Evolutionary conservation across 768 basidiomycete genomes (phyloP).

Genomic region (Pleurotus sapidus): DNA sequence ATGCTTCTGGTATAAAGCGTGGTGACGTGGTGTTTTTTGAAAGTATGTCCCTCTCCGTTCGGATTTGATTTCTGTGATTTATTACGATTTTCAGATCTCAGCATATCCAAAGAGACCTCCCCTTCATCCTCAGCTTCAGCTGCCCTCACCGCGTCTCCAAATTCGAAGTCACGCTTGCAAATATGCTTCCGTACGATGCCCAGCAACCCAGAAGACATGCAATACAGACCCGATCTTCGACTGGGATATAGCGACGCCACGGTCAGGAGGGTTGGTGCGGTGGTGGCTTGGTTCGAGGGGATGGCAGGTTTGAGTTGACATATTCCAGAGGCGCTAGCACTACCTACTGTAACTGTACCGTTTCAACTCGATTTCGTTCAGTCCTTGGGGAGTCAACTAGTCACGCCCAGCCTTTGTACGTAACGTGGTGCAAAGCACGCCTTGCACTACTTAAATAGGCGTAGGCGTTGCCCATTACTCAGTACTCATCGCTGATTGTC

Average conservation of each 20-base stretch:
- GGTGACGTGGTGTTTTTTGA: constrained; percentile 73
- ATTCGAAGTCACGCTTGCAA: constrained; percentile 55
- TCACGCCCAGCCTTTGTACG: too few species aligned
- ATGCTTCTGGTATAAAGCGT: constrained; percentile 46
- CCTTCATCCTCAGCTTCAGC: constrained; percentile 31
- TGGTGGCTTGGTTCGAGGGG: constrained; percentile 72
- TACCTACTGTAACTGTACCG: too few species aligned
- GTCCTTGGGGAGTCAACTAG: too few species aligned
- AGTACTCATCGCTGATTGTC: too few species aligned
- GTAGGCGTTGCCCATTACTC: too few species aligned
- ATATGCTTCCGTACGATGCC: constrained; percentile 84
- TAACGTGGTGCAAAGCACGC: too few species aligned
- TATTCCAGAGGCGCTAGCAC: too few species aligned
- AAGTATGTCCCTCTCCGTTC: constrained; percentile 41
- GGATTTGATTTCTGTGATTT: constrained; percentile 1
- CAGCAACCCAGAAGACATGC: constrained; percentile 52
- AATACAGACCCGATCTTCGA: constrained; percentile 69
- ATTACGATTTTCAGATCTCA: constrained; percentile 42
- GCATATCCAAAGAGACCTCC: constrained; percentile 40
- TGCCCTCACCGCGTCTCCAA: constrained; percentile 62
- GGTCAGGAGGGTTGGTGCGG: constrained; percentile 62
- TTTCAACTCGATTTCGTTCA: too few species aligned
- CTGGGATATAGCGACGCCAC: constrained; percentile 67
- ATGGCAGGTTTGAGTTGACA: constrained; percentile 53
- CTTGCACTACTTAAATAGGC: too few species aligned